A percentile compares a stretch with the other conserved stretches of the same genome.
Evolutionary conservation across 805 yeast species (phyloP).

Genomic region (Spencermartinsiella europaea): DNA sequence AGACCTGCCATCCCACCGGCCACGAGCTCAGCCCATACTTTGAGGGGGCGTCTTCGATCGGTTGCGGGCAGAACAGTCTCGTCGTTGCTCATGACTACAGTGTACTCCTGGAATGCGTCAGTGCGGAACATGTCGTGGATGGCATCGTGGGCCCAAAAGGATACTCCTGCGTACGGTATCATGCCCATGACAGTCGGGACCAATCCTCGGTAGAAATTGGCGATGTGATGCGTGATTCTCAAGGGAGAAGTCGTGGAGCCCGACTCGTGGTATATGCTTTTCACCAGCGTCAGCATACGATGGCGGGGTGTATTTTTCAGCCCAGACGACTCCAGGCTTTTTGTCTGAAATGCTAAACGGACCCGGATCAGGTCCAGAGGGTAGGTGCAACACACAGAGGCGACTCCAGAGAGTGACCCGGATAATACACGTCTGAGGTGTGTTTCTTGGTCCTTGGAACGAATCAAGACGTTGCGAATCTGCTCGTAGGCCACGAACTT

Average conservation of each 20-base stretch:
- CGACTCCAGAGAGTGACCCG: conserved; percentile 86
- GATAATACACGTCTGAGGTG: conserved; percentile 74
- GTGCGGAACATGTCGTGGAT: conserved; percentile 81
- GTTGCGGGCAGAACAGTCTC: conserved; percentile 9
- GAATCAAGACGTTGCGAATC: conserved; percentile 72
- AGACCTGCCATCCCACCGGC: conserved; percentile 98
- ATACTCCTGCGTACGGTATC: conserved; percentile 97
- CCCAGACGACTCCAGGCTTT: background rate
- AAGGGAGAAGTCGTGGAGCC: conserved; percentile 25
- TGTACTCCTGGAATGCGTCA: conserved; percentile 45
- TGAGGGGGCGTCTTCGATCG: conserved; percentile 37
- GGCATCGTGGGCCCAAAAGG: conserved; percentile 89
- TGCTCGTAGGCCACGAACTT: conserved; percentile 97
- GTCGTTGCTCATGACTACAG: conserved; percentile 26
- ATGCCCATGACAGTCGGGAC: conserved; percentile 91
- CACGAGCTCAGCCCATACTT: conserved; percentile 83
- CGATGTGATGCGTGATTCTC: conserved; percentile 27
- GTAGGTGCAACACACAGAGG: conserved; percentile 82
- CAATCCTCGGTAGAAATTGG: conserved; percentile 90
- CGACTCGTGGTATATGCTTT: conserved; percentile 28
- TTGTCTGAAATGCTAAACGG: conserved; percentile 82
- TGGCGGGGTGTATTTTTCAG: conserved; percentile 12
- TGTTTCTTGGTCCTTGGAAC: conserved; percentile 68
- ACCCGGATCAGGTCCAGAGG: conserved; percentile 90
- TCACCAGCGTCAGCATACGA: conserved; percentile 25